These are phyloP conservation scores for Laguncularia racemosa DNA, from an alignment of 345 rosid species.

Conservation along the genomic window DNA sequence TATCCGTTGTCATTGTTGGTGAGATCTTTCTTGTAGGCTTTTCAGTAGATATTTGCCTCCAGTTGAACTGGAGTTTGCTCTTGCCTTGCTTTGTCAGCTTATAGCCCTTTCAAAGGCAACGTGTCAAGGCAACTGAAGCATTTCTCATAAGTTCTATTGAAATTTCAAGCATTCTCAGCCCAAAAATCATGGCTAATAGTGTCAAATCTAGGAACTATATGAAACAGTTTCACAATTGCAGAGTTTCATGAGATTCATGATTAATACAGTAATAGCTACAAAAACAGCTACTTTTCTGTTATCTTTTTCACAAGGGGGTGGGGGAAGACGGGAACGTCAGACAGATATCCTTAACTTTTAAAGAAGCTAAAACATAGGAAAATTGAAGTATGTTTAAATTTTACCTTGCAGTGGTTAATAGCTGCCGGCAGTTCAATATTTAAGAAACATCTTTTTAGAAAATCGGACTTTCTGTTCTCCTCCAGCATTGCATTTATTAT, in stretches of 20 bases:
- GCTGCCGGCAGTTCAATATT: slow-evolving; percentile 77
- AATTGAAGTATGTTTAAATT: slow-evolving; percentile 3
- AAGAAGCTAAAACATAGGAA: slow-evolving; percentile 1
- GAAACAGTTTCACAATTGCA: not conserved
- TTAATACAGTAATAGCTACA: too few relatives aligned
- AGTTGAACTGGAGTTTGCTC: slow-evolving; percentile 61
- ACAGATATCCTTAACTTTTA: not conserved
- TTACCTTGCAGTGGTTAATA: slow-evolving; percentile 75
- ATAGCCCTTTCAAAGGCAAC: slow-evolving; percentile 53
- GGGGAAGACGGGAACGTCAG: not conserved
- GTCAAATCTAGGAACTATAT: not conserved
- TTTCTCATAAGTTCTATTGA: not conserved
- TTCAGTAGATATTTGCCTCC: slow-evolving; percentile 51
- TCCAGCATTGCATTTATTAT: slow-evolving; percentile 41
- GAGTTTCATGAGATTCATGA: too few relatives aligned
- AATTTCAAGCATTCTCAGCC: not conserved
- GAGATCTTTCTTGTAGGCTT: slow-evolving; percentile 49
- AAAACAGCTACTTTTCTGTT: too few relatives aligned
- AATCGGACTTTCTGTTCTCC: slow-evolving; percentile 53
- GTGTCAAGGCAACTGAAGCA: not conserved
- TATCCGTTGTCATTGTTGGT: slow-evolving; percentile 82
- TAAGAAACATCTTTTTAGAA: slow-evolving; percentile 56
- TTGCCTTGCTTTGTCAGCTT: slow-evolving; percentile 78
- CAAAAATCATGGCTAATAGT: not conserved
- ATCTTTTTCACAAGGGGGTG: too few relatives aligned